Conservation (phyloP, 495 filamentous ascomycete species). For the Pseudoneurospora amorphoporcata region DNA sequence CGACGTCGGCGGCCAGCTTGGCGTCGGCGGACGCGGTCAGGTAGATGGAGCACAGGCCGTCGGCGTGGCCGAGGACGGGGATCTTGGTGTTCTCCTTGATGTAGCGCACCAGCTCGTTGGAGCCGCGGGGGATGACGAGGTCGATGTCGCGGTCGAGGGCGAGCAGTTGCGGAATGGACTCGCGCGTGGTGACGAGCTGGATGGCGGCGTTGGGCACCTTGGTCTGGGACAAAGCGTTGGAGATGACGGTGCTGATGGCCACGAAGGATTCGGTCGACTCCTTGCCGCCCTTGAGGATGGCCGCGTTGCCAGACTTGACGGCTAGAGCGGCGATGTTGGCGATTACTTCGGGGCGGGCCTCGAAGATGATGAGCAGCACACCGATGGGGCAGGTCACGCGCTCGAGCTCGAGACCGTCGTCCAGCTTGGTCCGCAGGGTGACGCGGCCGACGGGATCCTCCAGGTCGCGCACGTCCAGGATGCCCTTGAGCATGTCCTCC, state of each 20-base stretch:
- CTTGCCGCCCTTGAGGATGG: constrained; percentile 94
- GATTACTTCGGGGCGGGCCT: constrained; percentile 96
- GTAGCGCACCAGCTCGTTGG: constrained; percentile 84
- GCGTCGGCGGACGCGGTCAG: constrained; percentile 69
- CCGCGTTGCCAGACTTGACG: constrained; percentile 94
- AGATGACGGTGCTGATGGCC: constrained; percentile 79
- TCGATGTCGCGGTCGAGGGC: constrained; percentile 79
- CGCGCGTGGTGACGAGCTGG: constrained; percentile 85
- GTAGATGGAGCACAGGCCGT: constrained; percentile 87
- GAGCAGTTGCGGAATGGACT: constrained; percentile 76
- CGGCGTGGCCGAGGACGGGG: constrained; percentile 91
- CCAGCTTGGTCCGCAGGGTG: constrained; percentile 73
- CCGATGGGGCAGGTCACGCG: constrained; percentile 89
- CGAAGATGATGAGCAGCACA: constrained; percentile 93
- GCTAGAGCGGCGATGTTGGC: constrained; percentile 97
- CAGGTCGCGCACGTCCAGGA: constrained; percentile 76
- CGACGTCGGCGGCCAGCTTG: constrained; percentile 60
- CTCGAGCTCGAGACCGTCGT: constrained; percentile 76
- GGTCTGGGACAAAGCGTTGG: constrained; percentile 63
- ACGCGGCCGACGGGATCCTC: constrained; percentile 88
- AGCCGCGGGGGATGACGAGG: constrained; percentile 87
- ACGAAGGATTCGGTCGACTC: constrained; percentile 90
- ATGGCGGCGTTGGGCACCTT: constrained; percentile 75
- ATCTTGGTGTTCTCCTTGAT: constrained; percentile 88
- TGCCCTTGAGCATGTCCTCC: constrained; percentile 95